Evolutionary conservation across 441 rosid genomes (phyloP).

Genomic region (Croton laevigatus): DNA sequence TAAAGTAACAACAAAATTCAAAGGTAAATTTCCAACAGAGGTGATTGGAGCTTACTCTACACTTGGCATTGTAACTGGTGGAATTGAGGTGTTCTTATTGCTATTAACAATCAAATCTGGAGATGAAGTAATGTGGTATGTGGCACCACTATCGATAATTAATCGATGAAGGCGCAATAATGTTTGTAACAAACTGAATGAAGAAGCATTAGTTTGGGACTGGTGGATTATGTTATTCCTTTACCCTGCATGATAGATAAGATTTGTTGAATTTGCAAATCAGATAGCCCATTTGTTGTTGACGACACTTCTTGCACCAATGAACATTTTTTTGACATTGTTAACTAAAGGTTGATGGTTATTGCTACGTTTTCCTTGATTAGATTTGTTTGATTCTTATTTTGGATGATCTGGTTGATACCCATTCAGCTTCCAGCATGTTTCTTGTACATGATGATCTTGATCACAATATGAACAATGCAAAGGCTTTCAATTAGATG

Average conservation of each 20-base stretch:
- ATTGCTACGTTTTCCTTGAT: background rate
- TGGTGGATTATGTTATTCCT: background rate
- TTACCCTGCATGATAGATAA: conserved; percentile 11
- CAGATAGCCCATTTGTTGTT: background rate
- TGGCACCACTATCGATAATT: conserved; percentile 15
- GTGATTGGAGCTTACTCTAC: background rate
- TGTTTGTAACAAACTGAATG: background rate
- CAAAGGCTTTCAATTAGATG: background rate
- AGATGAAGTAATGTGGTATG: background rate
- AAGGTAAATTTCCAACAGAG: background rate
- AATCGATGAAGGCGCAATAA: background rate
- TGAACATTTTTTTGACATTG: conserved; percentile 1
- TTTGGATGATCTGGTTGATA: background rate
- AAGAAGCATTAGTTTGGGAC: background rate
- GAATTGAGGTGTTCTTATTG: background rate
- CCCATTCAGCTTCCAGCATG: background rate
- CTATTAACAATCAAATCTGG: background rate
- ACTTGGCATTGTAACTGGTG: background rate
- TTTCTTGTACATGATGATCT: conserved; percentile 2
- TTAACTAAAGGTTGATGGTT: background rate
- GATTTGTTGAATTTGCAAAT: background rate
- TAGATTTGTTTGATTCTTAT: background rate
- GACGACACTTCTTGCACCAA: background rate
- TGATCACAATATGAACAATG: background rate
- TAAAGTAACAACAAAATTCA: background rate